Percentiles rank a stretch among this genome's conserved stretches.
Evolutionary conservation across 2,329 filamentous ascomycete genomes (phyloP).

Genomic region (Apiospora aurea): DNA sequence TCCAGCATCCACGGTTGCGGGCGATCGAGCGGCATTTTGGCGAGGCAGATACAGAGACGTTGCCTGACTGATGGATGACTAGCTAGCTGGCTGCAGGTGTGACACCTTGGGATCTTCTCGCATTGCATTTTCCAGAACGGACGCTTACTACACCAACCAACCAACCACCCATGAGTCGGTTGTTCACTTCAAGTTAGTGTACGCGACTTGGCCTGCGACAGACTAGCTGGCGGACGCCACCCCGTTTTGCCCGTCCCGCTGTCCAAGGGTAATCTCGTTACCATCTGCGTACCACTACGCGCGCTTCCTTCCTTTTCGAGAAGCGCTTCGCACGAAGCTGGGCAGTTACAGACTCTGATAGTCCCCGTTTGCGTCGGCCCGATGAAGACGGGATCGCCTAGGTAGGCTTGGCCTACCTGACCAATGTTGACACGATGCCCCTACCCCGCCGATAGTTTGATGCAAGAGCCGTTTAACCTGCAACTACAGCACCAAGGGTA

Average conservation of each 20-base stretch:
- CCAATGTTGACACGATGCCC: neutral
- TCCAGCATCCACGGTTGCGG: no score
- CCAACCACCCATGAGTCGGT: neutral
- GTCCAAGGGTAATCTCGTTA: neutral
- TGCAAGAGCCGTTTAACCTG: neutral
- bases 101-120: neutral
- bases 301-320: neutral
- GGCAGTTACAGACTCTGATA: neutral
- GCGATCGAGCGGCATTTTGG: neutral
- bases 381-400: neutral
- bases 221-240: neutral
- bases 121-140: no score
- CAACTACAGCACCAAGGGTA: neutral
- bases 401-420: neutral
- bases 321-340: neutral
- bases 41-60: neutral
- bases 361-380: slow-evolving; percentile 15
- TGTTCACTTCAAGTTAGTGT: no score
- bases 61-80: neutral
- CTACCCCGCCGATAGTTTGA: slow-evolving; percentile 15
- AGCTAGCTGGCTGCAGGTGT: neutral
- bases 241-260: slow-evolving; percentile 1
- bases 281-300: no score
- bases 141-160: no score
- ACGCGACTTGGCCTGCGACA: neutral